Evolutionary conservation across 2,329 filamentous ascomycete species (phyloP), one percentile per base, ranked within the genome.

Genomic region (Blumeriella jaapii): DNA sequence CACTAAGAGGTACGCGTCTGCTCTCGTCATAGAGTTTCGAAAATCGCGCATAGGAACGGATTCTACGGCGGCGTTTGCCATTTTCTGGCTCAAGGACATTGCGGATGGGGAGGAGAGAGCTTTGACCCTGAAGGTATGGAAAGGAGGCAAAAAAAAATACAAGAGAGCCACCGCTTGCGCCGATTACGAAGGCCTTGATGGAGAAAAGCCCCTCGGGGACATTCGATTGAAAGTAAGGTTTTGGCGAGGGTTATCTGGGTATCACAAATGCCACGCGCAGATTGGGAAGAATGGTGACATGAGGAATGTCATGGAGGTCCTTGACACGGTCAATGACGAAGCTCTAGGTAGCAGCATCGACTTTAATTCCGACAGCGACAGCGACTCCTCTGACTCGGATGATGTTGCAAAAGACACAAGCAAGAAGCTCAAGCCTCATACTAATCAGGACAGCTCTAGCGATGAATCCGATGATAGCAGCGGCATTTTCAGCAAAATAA

Each of bases 81-180:
- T 81, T 2, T 58, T 82, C 2, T 83, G 79, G 79, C 62, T 83
- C 12, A 71, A 74, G 43, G 72, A 82, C n/a, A 61, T 85, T 0
- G 59, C 66, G 0, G 80, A 85, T 38, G 79, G 82, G 40, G 71
- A 81, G 48, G 67, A 76, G 34, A 60, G 64, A 27, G 71, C 67
- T 0, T 48, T 80, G 6, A 65, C 63, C 4, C 51, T 85, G 3
- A 59, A 71, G 4, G 67, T 85, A 2, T 85, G 76, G 73, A 77
- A 74, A 50, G 75, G 78, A 15, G 45, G 43, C 3, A 51, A 49
- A 16, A 44, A 49, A 2, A 68, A 78, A 45, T 61, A 76, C 53
- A 55, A 68, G 53, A 65, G 67, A 8, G 73, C 70, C 1, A 62
- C 67, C 24, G 55, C 69, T 34, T 70, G 56, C 26, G 29, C 40